Evolutionary conservation across 805 yeast genomes (phyloP).

Genomic region (Pichia nanzhaoensis): DNA sequence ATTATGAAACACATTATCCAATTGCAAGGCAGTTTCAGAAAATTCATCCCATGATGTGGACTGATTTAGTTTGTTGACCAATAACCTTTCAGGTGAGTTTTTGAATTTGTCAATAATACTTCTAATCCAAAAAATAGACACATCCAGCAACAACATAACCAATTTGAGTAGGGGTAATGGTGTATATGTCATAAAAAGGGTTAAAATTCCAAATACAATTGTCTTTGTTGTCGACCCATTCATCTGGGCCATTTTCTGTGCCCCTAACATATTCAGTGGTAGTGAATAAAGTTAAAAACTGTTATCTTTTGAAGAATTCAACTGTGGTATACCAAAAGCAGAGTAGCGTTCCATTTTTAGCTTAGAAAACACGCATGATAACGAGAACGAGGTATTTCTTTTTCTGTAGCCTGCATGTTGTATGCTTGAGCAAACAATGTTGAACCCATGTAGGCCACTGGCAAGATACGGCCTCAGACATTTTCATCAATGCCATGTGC

Average conservation of each 20-base stretch:
- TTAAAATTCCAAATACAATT: slow-evolving; percentile 7
- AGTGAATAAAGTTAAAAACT: neutral
- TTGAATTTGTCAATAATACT: slow-evolving; percentile 7
- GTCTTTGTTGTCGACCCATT: slow-evolving; percentile 3
- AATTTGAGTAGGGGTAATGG: slow-evolving; percentile 25
- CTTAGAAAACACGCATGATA: too few relatives aligned
- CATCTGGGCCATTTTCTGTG: slow-evolving; percentile 5
- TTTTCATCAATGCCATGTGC: neutral
- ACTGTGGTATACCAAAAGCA: too few relatives aligned
- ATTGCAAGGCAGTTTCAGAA: slow-evolving; percentile 45
- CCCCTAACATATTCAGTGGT: slow-evolving; percentile 6
- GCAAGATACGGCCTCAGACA: neutral
- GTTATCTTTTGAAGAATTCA: neutral
- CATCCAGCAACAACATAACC: slow-evolving; percentile 36
- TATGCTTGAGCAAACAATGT: too few relatives aligned
- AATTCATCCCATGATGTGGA: slow-evolving; percentile 52
- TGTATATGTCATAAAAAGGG: slow-evolving; percentile 12
- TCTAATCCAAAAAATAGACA: slow-evolving; percentile 35
- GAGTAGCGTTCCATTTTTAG: too few relatives aligned
- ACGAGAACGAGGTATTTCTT: too few relatives aligned
- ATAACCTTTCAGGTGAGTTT: slow-evolving; percentile 12
- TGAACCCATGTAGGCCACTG: neutral
- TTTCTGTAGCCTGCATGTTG: too few relatives aligned
- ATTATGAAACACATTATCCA: slow-evolving; percentile 47
- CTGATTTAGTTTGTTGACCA: slow-evolving; percentile 3